These are phyloP conservation scores for Thymus quinquecostatus DNA, from an alignment of 257 asterid species.

Conservation along the genomic window DNA sequence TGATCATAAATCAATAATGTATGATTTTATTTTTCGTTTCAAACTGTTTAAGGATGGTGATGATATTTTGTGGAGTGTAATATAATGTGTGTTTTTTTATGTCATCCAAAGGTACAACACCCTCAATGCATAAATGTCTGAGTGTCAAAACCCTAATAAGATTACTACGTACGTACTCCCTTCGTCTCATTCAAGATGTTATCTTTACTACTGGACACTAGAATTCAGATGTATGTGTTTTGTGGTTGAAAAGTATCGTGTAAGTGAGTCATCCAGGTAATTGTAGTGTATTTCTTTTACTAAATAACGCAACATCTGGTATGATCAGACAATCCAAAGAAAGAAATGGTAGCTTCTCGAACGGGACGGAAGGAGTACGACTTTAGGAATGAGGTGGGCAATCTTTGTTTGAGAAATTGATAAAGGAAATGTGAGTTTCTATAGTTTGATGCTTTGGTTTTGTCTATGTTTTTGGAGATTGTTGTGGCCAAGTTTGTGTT, in stretches of 20 bases:
- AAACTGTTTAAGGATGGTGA: constrained; percentile 1
- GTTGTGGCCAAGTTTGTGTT: constrained; percentile 26
- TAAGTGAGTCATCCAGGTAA: too few relatives aligned
- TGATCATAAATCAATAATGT: too few relatives aligned
- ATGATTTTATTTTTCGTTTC: background rate
- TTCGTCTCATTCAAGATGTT: background rate
- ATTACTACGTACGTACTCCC: background rate
- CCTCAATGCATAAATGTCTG: constrained; percentile 24
- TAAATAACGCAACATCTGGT: too few relatives aligned
- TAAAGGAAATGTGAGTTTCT: background rate
- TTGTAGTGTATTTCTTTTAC: too few relatives aligned
- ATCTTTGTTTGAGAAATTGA: constrained; percentile 29
- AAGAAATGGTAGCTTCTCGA: too few relatives aligned
- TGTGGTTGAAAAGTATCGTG: too few relatives aligned
- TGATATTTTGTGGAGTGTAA: constrained; percentile 4
- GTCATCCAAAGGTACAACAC: constrained; percentile 38
- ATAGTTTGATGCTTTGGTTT: constrained; percentile 26
- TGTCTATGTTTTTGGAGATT: background rate
- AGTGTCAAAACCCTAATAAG: constrained; percentile 29
- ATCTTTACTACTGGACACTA: constrained; percentile 1
- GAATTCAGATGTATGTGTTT: too few relatives aligned
- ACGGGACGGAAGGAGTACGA: too few relatives aligned
- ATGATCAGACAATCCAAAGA: too few relatives aligned
- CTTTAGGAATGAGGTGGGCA: constrained; percentile 17
- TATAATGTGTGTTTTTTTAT: constrained; percentile 25